These are phyloP conservation scores for Hanseniaspora vineae DNA, from an alignment of 805 yeast species.

Conservation along the genomic window DNA sequence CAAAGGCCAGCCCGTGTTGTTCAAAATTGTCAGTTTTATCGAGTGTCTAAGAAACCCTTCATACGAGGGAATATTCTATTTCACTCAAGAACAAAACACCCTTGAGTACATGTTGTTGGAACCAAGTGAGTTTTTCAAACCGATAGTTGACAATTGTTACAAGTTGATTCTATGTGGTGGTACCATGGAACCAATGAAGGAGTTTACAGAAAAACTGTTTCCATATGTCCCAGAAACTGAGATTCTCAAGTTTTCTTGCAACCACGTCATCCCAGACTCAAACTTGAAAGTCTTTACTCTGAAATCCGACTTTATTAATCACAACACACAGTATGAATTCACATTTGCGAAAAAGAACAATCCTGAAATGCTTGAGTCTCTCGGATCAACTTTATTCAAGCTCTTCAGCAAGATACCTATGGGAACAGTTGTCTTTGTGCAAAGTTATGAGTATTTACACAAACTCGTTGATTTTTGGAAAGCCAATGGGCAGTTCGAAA, in stretches of 20 bases:
- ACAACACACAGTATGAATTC: slow-evolving; percentile 36
- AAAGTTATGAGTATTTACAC: slow-evolving; percentile 65
- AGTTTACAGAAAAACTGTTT: slow-evolving; percentile 51
- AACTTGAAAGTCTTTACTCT: slow-evolving; percentile 54
- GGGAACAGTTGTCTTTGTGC: slow-evolving; percentile 74
- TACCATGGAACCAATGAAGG: slow-evolving; percentile 83
- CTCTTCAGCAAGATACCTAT: slow-evolving; percentile 40
- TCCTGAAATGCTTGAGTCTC: slow-evolving; percentile 28
- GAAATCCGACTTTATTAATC: slow-evolving; percentile 11
- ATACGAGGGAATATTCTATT: slow-evolving; percentile 66
- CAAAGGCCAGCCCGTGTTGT: slow-evolving; percentile 38
- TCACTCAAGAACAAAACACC: slow-evolving; percentile 31
- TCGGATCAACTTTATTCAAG: slow-evolving; percentile 38
- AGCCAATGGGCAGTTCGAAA: slow-evolving; percentile 17
- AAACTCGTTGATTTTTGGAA: slow-evolving; percentile 45
- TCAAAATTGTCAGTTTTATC: slow-evolving; percentile 53
- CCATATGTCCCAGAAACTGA: slow-evolving; percentile 36
- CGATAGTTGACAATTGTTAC: slow-evolving; percentile 47
- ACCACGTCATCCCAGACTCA: slow-evolving; percentile 66
- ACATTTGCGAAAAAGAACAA: slow-evolving; percentile 53
- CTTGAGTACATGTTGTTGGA: slow-evolving; percentile 66
- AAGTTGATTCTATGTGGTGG: slow-evolving; percentile 86
- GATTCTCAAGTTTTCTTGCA: slow-evolving; percentile 54
- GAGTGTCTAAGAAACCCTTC: slow-evolving; percentile 56
- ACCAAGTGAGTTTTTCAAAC: slow-evolving; percentile 58